Evolutionary conservation across 331 rosid genomes (phyloP).

Genomic region (Cucumis variabilis): DNA sequence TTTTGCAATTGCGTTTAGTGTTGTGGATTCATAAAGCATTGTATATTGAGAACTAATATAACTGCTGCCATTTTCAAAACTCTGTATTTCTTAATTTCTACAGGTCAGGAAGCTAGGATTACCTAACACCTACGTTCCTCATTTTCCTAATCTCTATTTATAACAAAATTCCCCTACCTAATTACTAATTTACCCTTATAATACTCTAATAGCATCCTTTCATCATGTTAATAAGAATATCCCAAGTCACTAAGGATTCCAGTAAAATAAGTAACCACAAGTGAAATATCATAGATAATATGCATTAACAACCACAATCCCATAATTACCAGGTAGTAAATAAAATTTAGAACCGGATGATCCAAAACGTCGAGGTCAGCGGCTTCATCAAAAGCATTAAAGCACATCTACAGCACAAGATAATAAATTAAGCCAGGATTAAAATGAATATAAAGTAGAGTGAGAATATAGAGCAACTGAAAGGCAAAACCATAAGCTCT

Average conservation of each 20-base stretch:
- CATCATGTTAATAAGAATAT: neutral
- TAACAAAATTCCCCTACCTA: too few relatives aligned
- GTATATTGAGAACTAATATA: too few relatives aligned
- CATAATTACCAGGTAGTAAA: slow-evolving; percentile 59
- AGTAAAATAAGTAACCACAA: neutral
- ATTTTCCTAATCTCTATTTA: too few relatives aligned
- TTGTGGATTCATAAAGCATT: too few relatives aligned
- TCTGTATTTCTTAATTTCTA: too few relatives aligned
- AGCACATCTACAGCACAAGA: slow-evolving; percentile 72
- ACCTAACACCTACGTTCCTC: too few relatives aligned
- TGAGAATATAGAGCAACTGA: neutral
- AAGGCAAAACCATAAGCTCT: neutral
- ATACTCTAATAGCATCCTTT: too few relatives aligned
- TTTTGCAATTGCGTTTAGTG: too few relatives aligned
- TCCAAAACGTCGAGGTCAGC: slow-evolving; percentile 93
- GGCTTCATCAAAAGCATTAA: slow-evolving; percentile 77
- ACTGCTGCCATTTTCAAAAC: too few relatives aligned
- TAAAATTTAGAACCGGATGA: slow-evolving; percentile 90
- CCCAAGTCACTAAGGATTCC: neutral
- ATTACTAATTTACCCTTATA: too few relatives aligned
- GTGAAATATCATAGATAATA: neutral
- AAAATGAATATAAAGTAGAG: slow-evolving; percentile 14
- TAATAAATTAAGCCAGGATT: slow-evolving; percentile 4
- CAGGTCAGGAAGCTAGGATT: too few relatives aligned
- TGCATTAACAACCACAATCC: neutral